Evolutionary conservation across 768 basidiomycete genomes (phyloP), one percentile per base, ranked within the genome.

Genomic region (Phanerodontia chrysosporium): DNA sequence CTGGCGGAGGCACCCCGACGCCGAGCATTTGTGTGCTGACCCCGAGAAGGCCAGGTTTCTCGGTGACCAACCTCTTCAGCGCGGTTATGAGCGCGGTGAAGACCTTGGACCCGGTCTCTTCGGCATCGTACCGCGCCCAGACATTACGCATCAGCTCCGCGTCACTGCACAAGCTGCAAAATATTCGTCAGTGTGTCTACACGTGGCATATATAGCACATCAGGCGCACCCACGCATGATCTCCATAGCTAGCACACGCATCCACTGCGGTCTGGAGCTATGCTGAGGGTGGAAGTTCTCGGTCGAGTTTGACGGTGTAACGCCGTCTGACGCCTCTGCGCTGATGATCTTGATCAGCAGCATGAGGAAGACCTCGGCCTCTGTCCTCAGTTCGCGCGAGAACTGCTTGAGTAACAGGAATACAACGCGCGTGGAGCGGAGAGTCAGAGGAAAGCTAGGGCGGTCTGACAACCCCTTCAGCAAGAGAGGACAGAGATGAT

Each of bases 351-450:
- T 79, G 62, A 90, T 87, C 22, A 90, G 76, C 29, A 89, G 74
- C 74, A 83, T 83, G 12, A 95, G 76, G 74, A 98, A 96, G 0
- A 92, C 89, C 69, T 97, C 94, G 0, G 90, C 80, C 71, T 98
- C 94, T 0, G 86, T 87, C 55, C 80, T 77, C 48, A 99, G 78
- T 65, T 96, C 88, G 36, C 78, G 74, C 1, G 88, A 87, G 72
- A 97, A 98, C 53, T 95, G 91, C 64, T 96, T 95, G 57, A 98
- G 80, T 7, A 98, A 82, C 42, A 98, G 80, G 74, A 95, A 98
- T 36, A 98, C 88, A 28, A 98, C 92, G 1, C 96, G 89, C 1
- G 90, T 95, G 60, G 93, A 90, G 55, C 97, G 88, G 3, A 99
- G 81, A 0, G 90, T 90, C 52, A 95, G 79, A 0, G 95, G 92